phyloP scores from a whole-genome alignment of 805 yeast genomes.

The Saturnispora silvae region DNA sequence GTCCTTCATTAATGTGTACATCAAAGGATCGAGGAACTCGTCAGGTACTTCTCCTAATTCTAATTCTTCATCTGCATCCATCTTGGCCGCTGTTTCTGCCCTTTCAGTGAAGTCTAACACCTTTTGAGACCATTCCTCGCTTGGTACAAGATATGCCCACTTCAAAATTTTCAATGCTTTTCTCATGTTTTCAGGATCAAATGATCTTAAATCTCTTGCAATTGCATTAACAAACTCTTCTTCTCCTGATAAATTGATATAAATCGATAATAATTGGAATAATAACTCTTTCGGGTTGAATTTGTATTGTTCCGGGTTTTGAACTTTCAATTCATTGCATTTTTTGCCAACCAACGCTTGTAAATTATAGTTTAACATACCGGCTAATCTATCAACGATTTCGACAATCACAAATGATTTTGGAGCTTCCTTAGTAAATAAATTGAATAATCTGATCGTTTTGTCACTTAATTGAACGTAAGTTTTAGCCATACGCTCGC shows the following conservation, averaged over 20 bases:
- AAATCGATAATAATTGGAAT: constrained; percentile 61
- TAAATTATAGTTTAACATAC: constrained; percentile 89
- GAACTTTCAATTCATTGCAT: constrained; percentile 79
- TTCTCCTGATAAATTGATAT: constrained; percentile 57
- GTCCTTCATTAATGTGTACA: constrained; percentile 92
- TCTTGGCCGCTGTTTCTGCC: constrained; percentile 51
- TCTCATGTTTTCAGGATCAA: constrained; percentile 50
- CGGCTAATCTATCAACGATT: constrained; percentile 86
- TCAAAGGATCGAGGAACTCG: constrained; percentile 91
- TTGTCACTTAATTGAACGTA: constrained; percentile 76
- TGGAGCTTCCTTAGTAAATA: constrained; percentile 83
- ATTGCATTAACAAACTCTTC: constrained; percentile 65
- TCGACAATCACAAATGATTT: constrained; percentile 77
- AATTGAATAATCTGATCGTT: constrained; percentile 65
- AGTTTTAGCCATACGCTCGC: constrained; percentile 72
- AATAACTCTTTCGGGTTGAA: constrained; percentile 73
- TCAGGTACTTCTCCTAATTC: constrained; percentile 94
- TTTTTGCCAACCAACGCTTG: constrained; percentile 93
- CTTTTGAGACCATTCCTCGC: constrained; percentile 37
- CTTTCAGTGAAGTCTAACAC: constrained; percentile 46
- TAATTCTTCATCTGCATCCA: constrained; percentile 71
- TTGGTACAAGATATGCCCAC: constrained; percentile 39
- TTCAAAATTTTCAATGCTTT: constrained; percentile 62
- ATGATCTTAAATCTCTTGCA: constrained; percentile 88
- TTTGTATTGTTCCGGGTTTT: constrained; percentile 68